Percentiles rank a stretch among this genome's conserved stretches.
Conservation (phyloP, 2,329 filamentous ascomycete species). For the Fusarium irregulare region DNA sequence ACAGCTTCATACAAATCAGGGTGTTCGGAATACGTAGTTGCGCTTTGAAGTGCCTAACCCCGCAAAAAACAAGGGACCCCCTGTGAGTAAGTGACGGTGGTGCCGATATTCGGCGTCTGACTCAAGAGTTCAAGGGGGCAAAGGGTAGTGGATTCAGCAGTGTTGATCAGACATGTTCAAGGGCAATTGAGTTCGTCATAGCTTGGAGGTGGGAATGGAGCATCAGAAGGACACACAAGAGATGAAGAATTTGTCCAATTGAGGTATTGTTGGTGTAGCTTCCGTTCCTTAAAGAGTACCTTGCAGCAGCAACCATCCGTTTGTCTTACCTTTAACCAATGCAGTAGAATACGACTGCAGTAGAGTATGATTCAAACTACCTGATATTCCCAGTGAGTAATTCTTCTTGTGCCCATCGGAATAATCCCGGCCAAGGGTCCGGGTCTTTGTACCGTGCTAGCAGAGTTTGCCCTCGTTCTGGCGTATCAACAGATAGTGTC, state of each 20-base stretch:
- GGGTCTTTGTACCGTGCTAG: slow-evolving; percentile 2
- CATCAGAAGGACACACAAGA: neutral
- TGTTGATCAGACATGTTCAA: slow-evolving; percentile 7
- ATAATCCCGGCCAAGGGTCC: slow-evolving; percentile 5
- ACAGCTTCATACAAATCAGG: neutral
- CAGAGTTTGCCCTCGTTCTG: slow-evolving; percentile 5
- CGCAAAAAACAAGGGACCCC: slow-evolving; percentile 13
- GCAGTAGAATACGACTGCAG: neutral
- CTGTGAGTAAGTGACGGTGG: neutral
- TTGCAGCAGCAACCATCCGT: neutral
- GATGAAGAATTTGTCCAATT: neutral
- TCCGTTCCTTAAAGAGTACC: neutral
- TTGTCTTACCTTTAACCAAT: neutral
- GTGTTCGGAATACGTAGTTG: neutral
- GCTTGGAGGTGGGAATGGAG: slow-evolving; percentile 1
- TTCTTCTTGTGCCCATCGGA: slow-evolving; percentile 1
- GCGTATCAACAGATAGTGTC: slow-evolving; percentile 11
- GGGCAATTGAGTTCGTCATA: slow-evolving; percentile 12
- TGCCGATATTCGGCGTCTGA: slow-evolving; percentile 16
- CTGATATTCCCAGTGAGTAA: slow-evolving; percentile 1
- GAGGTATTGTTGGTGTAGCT: neutral
- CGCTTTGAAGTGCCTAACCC: slow-evolving; percentile 5
- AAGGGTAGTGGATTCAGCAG: slow-evolving; percentile 2
- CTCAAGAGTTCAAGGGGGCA: neutral
- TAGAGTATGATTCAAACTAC: neutral